A percentile compares a stretch with the other conserved stretches of the same genome.
These are phyloP conservation scores for Flueggea neowawraea DNA, from an alignment of 441 rosid genomes.

Conservation along the genomic window DNA sequence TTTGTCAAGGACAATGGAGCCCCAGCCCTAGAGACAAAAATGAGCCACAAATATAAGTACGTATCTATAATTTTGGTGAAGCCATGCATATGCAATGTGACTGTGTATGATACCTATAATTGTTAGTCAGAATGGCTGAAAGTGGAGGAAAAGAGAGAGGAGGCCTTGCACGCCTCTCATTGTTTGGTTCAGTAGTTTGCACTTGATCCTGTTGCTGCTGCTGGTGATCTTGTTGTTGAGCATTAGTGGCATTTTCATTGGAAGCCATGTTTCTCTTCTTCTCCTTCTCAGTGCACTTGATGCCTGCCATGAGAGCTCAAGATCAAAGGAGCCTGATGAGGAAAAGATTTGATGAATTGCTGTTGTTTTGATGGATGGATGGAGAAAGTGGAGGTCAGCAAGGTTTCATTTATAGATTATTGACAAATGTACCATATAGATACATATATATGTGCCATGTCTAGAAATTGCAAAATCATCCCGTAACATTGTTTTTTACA, in stretches of 20 bases:
- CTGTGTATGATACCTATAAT: not conserved
- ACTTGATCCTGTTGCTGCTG: not conserved
- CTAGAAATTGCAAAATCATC: too few species aligned
- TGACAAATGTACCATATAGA: too few species aligned
- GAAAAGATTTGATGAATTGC: not conserved
- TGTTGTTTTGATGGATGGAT: not conserved
- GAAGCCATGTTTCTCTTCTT: not conserved
- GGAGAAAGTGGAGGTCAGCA: not conserved
- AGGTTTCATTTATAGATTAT: too few species aligned
- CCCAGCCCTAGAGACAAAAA: too few species aligned
- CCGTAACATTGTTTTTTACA: too few species aligned
- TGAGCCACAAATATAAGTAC: too few species aligned
- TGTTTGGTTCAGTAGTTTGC: not conserved
- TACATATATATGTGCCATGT: too few species aligned
- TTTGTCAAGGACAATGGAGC: too few species aligned
- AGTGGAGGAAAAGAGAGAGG: not conserved
- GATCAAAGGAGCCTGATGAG: too few species aligned
- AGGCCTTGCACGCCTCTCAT: too few species aligned
- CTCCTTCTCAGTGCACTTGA: not conserved
- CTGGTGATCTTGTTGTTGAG: slow-evolving; percentile 4
- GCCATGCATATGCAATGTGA: too few species aligned
- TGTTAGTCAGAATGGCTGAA: not conserved
- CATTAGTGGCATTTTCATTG: not conserved
- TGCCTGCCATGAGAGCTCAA: not conserved
- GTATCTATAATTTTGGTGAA: too few species aligned